Conservation (phyloP, 2,329 filamentous ascomycete genomes). For the Ophiostoma quercus region DNA sequence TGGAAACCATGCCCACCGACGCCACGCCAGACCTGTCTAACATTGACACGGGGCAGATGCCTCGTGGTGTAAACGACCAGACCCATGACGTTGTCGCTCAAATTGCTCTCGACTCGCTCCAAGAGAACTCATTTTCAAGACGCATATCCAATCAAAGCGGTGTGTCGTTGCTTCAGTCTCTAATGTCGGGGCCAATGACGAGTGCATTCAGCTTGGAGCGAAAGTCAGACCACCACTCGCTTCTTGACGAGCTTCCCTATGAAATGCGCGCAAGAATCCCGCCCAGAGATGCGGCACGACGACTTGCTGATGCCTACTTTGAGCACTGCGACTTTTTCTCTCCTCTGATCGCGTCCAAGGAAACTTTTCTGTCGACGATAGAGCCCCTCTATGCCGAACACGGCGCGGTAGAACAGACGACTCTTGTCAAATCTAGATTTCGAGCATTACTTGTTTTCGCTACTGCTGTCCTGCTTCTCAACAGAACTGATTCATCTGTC, state of each 20-base stretch:
- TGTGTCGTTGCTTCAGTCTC: background rate
- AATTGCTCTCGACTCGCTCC: background rate
- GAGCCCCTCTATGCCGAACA: background rate
- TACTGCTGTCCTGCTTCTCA: background rate
- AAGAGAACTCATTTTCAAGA: background rate
- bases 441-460: background rate
- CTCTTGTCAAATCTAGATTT: background rate
- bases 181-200: background rate
- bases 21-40: background rate
- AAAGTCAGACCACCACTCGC: conserved; percentile 1
- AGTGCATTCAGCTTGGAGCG: background rate
- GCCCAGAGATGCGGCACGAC: background rate
- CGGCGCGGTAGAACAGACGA: background rate
- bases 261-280: background rate
- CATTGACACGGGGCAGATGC: background rate
- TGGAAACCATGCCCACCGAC: background rate
- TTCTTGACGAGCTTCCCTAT: background rate
- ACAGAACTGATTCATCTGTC: background rate
- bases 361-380: background rate
- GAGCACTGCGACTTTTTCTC: background rate
- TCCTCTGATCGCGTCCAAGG: background rate
- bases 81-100: background rate
- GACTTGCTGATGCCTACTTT: background rate
- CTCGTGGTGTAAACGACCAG: background rate
- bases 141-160: background rate